Conservation (phyloP, 1,139 yeast species). For the Hansenula sp. region DNA sequence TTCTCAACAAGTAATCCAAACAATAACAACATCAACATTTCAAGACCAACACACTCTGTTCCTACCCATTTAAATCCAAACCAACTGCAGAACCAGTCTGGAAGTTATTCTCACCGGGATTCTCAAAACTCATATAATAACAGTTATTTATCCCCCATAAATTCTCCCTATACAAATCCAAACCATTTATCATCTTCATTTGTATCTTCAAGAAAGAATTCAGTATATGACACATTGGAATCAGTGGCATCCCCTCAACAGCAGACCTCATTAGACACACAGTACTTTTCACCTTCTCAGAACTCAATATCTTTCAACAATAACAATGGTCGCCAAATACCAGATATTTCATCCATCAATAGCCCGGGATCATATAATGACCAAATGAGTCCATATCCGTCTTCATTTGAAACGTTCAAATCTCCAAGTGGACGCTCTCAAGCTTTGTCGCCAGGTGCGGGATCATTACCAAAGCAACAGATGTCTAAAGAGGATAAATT, state of each 20-base stretch:
- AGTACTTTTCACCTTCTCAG: constrained; percentile 22
- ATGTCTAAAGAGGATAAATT: constrained; percentile 67
- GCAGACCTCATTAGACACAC: constrained; percentile 9
- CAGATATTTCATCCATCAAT: constrained; percentile 7
- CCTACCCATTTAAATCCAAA: constrained; percentile 3
- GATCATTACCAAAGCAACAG: constrained; percentile 38
- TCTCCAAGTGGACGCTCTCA: constrained; percentile 15
- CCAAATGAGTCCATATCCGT: constrained; percentile 20
- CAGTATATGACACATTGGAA: constrained; percentile 20
- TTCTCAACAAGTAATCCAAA: constrained; percentile 6
- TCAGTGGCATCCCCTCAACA: constrained; percentile 18
- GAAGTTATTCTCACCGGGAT: not conserved
- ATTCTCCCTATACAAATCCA: constrained; percentile 18
- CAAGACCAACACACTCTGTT: not conserved
- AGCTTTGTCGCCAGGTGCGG: constrained; percentile 22
- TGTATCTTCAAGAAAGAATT: constrained; percentile 13
- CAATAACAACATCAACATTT: not conserved
- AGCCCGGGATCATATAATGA: constrained; percentile 21
- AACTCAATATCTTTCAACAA: constrained; percentile 12
- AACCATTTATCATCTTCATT: constrained; percentile 18
- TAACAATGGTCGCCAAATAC: constrained; percentile 7
- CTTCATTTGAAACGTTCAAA: constrained; percentile 22
- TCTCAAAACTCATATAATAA: constrained; percentile 8
- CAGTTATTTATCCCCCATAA: constrained; percentile 17
- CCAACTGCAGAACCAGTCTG: not conserved